A percentile compares a stretch with the other conserved stretches of the same genome.
These are phyloP conservation scores for Penicillium bovifimosum DNA, from an alignment of 495 filamentous ascomycete genomes.

Conservation along the genomic window DNA sequence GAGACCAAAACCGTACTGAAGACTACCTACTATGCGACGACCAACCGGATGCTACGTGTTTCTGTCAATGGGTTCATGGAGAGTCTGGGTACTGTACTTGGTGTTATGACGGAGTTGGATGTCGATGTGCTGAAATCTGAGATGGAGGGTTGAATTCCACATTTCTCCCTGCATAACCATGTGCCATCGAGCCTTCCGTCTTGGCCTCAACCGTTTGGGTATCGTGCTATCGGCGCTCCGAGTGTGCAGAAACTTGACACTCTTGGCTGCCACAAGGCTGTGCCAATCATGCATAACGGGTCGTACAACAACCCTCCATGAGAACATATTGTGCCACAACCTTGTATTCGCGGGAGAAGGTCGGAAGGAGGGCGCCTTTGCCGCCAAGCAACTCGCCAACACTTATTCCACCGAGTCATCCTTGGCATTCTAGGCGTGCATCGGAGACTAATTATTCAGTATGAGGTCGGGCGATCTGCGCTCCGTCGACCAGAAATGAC, in stretches of 20 bases:
- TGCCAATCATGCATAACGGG: neutral
- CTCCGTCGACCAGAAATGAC: neutral
- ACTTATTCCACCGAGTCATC: constrained; percentile 14
- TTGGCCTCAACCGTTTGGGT: neutral
- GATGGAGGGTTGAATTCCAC: constrained; percentile 21
- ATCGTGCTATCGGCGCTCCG: neutral
- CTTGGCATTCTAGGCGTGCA: constrained; percentile 15
- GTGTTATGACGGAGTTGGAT: constrained; percentile 85
- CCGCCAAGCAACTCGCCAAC: constrained; percentile 20
- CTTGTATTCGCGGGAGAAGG: neutral
- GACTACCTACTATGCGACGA: constrained; percentile 80
- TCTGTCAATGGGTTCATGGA: constrained; percentile 99
- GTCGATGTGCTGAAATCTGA: constrained; percentile 61
- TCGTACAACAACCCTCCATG: constrained; percentile 3
- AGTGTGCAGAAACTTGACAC: neutral
- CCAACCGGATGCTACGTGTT: constrained; percentile 92
- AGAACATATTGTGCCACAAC: neutral
- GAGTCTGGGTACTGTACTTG: constrained; percentile 73
- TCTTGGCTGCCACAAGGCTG: constrained; percentile 4
- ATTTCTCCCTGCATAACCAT: neutral
- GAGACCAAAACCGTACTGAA: constrained; percentile 54
- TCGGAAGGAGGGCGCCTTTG: constrained; percentile 1
- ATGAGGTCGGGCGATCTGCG: neutral
- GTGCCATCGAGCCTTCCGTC: neutral
- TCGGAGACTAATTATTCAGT: constrained; percentile 4